Conservation (phyloP, 352 stramenopile species). For the Plasmopara halstedii region DNA sequence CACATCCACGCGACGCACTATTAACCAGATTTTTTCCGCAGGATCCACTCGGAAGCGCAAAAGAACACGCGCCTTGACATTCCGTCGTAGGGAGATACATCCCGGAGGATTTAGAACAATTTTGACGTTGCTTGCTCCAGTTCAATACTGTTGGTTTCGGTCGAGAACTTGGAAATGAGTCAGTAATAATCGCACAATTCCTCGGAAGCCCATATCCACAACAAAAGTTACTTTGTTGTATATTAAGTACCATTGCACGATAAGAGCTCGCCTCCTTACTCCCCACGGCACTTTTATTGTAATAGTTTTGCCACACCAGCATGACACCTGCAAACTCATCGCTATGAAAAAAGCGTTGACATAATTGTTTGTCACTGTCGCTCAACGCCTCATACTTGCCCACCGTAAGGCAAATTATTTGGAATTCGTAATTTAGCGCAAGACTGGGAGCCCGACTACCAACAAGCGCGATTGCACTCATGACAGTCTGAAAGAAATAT, state of each 20-base stretch:
- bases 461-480: constrained; percentile 43
- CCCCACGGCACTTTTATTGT: constrained; percentile 31
- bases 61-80: constrained; percentile 40
- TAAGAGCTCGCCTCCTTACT: constrained; percentile 19
- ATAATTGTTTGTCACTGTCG: constrained; percentile 23
- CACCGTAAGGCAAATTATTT: constrained; percentile 54
- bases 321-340: constrained; percentile 53
- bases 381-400: constrained; percentile 39
- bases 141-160: constrained; percentile 24
- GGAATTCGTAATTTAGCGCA: constrained; percentile 24
- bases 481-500: constrained; percentile 57
- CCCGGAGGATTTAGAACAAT: constrained; percentile 18
- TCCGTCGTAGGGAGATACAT: constrained; percentile 44
- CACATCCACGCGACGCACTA: constrained; percentile 40
- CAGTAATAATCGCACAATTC: constrained; percentile 38
- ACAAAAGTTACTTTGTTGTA: constrained; percentile 63
- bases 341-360: constrained; percentile 45
- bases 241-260: constrained; percentile 43
- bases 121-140: constrained; percentile 21
- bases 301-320: constrained; percentile 74
- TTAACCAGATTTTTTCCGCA: constrained; percentile 54
- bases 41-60: constrained; percentile 54
- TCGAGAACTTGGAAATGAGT: constrained; percentile 38
- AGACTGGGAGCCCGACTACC: constrained; percentile 18
- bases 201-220: constrained; percentile 54